Base-by-base conservation (phyloP, 805 yeast genomes). In the Yamadazyma insecticola region DNA sequence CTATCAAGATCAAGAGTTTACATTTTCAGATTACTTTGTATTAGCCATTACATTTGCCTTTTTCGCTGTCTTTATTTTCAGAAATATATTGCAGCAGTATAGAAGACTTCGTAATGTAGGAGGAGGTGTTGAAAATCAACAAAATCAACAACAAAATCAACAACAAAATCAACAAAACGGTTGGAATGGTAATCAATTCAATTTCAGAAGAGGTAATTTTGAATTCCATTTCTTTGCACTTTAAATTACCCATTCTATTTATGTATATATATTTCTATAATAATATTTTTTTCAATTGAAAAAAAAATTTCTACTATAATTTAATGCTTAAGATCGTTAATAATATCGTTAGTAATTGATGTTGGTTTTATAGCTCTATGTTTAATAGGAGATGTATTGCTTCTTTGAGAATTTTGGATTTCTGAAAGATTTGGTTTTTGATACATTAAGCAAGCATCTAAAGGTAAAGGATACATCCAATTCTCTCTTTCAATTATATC, bases 391-490 rank as follows among this genome's bases (percentile, higher is more conserved):
- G n/a, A n/a, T n/a, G n/a, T n/a, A n/a, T n/a, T n/a, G n/a, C n/a
- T n/a, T n/a, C n/a, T n/a, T n/a, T n/a, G n/a, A n/a, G n/a, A n/a
- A n/a, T n/a, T n/a, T n/a, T n/a, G n/a, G n/a, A n/a, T n/a, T n/a
- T n/a, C 29, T 18, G 12, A 15, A 6, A 16, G 29, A n/a, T n/a
- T 25, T 21, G 10, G 35, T 16, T 15, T 8, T 23, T 26, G 7
- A 10, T 30, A 24, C 21, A 30, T 36, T 43, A 74, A 76, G 10
- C 57, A 36, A 3, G 76, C 77, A 22, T 53, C 48, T 2, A 47
- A 40, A 2, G 82, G 79, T 9, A 84, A 53, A 18, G 70, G 59
- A 43, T 78, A 72, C 21, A 78, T 60, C 96, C 96, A 88, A 0
- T 70, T 64, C 32, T 72, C 70, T 4, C 57, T 45, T 26, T 72